Evolutionary conservation across 768 basidiomycete genomes (phyloP), one percentile per base, ranked within the genome.

Genomic region (Xanthoconium stramineum): DNA sequence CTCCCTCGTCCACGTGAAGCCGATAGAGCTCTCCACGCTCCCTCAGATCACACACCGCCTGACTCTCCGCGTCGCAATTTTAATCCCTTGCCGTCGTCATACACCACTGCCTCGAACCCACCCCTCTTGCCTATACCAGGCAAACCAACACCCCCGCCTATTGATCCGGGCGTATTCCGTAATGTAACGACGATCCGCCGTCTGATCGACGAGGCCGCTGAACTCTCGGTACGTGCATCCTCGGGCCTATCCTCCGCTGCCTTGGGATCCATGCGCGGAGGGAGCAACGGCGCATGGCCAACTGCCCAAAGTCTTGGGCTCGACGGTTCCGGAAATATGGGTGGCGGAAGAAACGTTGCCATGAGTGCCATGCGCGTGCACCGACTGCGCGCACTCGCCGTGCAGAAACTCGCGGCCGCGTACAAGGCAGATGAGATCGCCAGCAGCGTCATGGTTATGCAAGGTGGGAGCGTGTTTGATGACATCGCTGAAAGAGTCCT

Each of bases 391-490:
- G 86, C 83, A 0, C 78, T 94, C 30, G 92, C 93, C 0, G 90
- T 95, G 19, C 88, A 92, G 71, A 92, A 91, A 68, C 76, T 94
- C 39, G 90, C 92, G 1, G 82, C 85, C 24, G 93, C 93, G 6
- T 95, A 95, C 65, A 84, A 85, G 67, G 80, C 83, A 12, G 93
- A 95, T 67, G 93, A 95, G 69, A 91, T 95, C 64, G 93, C 93
- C 2, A 89, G 90, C 1, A 92, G 89, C 65, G 93, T 95, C 29
- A 91, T 94, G 86, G 85, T 95, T 33, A 95, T 95, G 93, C 93
- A 95, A 67, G 91, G 91, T 37, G 91, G 93, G 6, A 92, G 86
- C 59, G 89, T 94, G 3, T 90, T 95, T 65, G 93, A 95, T 62
- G 93, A 95, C 63, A 80, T 95, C n/a, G 93, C 93, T 0, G 90